Evolutionary conservation across 768 basidiomycete genomes (phyloP), one percentile per base, ranked within the genome.

Genomic region (Leccinum ochraceum): DNA sequence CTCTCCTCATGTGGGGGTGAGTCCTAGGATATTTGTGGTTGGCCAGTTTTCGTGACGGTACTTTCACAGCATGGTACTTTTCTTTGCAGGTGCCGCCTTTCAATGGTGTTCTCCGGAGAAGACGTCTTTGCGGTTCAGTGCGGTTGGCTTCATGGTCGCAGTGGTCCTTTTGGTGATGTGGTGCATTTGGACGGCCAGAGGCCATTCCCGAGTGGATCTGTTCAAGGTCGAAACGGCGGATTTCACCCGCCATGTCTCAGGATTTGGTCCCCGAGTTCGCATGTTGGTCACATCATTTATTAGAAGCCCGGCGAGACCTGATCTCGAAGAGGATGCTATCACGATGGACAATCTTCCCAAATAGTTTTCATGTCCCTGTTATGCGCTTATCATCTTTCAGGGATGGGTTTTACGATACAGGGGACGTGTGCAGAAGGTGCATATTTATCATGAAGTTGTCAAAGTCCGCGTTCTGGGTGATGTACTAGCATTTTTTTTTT

Each of bases 1-100:
- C 82, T 2, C 70, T 86, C n/a, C 73, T 86, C 44, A 79, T 86
- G 75, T 86, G 84, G 84, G 80, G 78, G 85, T 85, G 64, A 71
- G 84, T 78, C 14, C 22, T 26, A 28, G 28, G 30, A 6, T n/a
- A 36, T 0, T 37, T n/a, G 3, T 32, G 24, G 9, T n/a, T 6
- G 17, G 42, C 6, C n/a, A 2, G 4, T 54, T 57, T 22, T 16
- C 17, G 24, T 67, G 13, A 65, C 9, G 22, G 16, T 20, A 28
- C 2, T 30, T 39, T 34, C 11, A 13, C 8, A 76, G 73, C 13
- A 73, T 74, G 66, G 11, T 69, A 7, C 57, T 74, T 37, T 74
- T 76, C 63, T 67, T 62, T 30, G 63, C 62, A 1, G 73, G 74
- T 1, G 66, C 73, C 54, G 63, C 59, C 0, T 48, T 60, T 0